Conservation (phyloP, 352 stramenopile genomes). For the Pythium graminicola region DNA sequence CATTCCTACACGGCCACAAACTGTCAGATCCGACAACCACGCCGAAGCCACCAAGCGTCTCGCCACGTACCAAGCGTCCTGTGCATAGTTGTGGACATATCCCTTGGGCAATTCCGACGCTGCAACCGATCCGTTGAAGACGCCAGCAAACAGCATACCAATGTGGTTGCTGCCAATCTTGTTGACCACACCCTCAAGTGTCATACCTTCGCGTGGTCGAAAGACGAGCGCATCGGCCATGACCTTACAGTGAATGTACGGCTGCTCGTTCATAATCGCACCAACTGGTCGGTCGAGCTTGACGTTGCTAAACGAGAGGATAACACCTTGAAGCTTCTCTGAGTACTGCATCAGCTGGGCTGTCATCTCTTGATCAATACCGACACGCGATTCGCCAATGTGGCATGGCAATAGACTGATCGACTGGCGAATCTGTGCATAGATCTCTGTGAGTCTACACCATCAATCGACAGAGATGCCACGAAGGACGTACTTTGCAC, state of each 20-base stretch:
- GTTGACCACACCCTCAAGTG: conserved; percentile 55
- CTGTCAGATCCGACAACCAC: not conserved
- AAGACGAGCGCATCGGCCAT: conserved; percentile 68
- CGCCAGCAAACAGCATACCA: conserved; percentile 71
- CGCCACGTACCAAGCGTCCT: conserved; percentile 59
- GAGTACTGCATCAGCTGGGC: conserved; percentile 75
- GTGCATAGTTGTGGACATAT: conserved; percentile 73
- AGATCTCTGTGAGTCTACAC: not conserved
- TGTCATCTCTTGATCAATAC: conserved; percentile 72
- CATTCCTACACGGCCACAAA: conserved; percentile 31
- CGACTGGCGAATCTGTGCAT: conserved; percentile 43
- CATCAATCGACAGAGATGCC: not conserved
- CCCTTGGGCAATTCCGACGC: conserved; percentile 66
- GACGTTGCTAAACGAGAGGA: conserved; percentile 69
- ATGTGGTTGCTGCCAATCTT: conserved; percentile 86
- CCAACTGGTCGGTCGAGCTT: conserved; percentile 47
- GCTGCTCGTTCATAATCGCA: conserved; percentile 80
- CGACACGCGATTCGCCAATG: conserved; percentile 50
- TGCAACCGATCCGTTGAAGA: conserved; percentile 79
- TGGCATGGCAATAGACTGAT: conserved; percentile 73
- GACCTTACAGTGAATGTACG: conserved; percentile 79
- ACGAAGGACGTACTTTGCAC: conserved; percentile 33
- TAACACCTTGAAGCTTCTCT: conserved; percentile 59
- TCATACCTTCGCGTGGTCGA: conserved; percentile 57
- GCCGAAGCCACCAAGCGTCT: not conserved